Percentiles rank a stretch among this genome's conserved stretches.
These are phyloP conservation scores for Leptomonas seymouri DNA, from an alignment of 208 protist species.

Conservation along the genomic window DNA sequence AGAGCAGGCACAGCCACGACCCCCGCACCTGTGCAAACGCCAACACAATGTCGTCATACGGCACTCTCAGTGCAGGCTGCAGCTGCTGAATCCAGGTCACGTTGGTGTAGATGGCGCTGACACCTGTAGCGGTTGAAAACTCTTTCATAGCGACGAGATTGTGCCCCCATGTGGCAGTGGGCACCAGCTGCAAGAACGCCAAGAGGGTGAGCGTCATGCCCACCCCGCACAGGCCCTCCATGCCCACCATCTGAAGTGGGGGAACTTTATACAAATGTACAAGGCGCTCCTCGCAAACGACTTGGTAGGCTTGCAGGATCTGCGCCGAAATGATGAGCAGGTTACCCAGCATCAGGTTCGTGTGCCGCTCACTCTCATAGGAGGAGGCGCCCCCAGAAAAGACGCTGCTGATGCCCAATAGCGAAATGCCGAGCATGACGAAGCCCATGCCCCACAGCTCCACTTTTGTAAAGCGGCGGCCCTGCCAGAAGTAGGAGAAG, in stretches of 20 bases:
- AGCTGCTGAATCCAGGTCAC: conserved; percentile 31
- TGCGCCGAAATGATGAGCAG: conserved; percentile 85
- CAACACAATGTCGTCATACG: conserved; percentile 71
- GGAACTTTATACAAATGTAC: conserved; percentile 66
- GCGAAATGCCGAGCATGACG: conserved; percentile 57
- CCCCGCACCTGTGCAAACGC: conserved; percentile 60
- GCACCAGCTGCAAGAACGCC: conserved; percentile 76
- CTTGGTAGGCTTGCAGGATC: conserved; percentile 89
- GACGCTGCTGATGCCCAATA: conserved; percentile 72
- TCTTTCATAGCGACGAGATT: conserved; percentile 40
- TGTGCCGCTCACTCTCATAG: conserved; percentile 6
- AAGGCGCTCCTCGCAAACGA: conserved; percentile 89
- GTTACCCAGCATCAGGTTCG: conserved; percentile 66
- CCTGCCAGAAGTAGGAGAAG: conserved; percentile 85
- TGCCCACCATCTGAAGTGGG: conserved; percentile 89
- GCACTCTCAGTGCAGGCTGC: conserved; percentile 39
- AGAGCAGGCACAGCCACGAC: conserved; percentile 45
- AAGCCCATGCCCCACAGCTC: conserved; percentile 67
- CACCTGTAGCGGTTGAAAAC: not conserved
- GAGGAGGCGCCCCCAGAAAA: conserved; percentile 4
- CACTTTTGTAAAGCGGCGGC: conserved; percentile 64
- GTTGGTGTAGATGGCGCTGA: conserved; percentile 16
- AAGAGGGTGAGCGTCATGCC: conserved; percentile 67
- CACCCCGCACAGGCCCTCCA: conserved; percentile 91
- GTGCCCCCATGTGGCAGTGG: conserved; percentile 44